phyloP scores from a whole-genome alignment of 345 rosid genomes.

The Mercurialis annua region DNA sequence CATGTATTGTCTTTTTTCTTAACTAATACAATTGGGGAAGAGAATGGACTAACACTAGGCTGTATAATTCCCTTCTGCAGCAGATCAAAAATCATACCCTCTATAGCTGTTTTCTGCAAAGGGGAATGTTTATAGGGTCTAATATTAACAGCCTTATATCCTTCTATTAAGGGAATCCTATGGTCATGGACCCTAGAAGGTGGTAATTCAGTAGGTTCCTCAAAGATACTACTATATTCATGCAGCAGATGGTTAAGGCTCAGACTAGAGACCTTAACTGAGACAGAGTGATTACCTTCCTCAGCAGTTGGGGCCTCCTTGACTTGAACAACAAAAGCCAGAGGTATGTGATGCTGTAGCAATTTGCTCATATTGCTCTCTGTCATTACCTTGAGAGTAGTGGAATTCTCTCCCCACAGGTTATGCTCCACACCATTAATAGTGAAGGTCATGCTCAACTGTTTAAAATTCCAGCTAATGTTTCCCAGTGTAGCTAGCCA shows the following conservation, averaged over 20 bases:
- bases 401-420: background rate
- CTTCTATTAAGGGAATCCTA: background rate
- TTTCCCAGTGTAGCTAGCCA: background rate
- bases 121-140: background rate
- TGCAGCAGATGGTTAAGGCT: background rate
- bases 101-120: background rate
- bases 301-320: too few species aligned
- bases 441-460: background rate
- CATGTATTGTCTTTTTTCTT: background rate
- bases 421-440: background rate
- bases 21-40: background rate
- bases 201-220: background rate
- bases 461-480: background rate
- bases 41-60: background rate
- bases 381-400: background rate
- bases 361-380: background rate
- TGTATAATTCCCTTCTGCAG: background rate
- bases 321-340: background rate
- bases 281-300: background rate
- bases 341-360: background rate
- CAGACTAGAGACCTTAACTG: too few species aligned
- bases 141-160: background rate
- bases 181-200: background rate
- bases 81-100: background rate
- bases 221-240: background rate